phyloP scores from a whole-genome alignment of 306 rosid species.

The Pterocarpus macrocarpus region DNA sequence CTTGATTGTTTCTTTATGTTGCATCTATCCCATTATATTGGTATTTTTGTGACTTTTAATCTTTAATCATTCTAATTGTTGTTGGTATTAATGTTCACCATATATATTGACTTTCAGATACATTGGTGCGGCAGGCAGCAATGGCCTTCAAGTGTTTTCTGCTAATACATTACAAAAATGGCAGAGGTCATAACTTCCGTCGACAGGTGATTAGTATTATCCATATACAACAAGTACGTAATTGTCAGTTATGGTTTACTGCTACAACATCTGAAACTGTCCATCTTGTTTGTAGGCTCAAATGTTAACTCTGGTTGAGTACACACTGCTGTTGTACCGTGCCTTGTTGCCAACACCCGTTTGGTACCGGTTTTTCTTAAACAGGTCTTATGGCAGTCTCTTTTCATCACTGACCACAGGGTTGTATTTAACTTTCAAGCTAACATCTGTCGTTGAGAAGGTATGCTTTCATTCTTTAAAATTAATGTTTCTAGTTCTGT shows the following conservation, averaged over 20 bases:
- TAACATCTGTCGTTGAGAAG: conserved; percentile 89
- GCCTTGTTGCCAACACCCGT: conserved; percentile 88
- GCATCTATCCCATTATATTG: conserved; percentile 8
- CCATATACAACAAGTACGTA: conserved; percentile 24
- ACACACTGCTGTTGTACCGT: conserved; percentile 78
- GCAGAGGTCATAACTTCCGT: conserved; percentile 88
- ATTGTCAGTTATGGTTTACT: conserved; percentile 23
- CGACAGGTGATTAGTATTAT: conserved; percentile 67
- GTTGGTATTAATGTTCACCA: conserved; percentile 22
- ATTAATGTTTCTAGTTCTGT: conserved; percentile 12
- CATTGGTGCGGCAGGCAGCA: conserved; percentile 80
- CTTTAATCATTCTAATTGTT: conserved; percentile 13
- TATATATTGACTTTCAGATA: conserved; percentile 65
- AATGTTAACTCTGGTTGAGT: conserved; percentile 83
- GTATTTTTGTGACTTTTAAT: background rate
- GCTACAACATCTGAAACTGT: conserved; percentile 44
- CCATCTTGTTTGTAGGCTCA: conserved; percentile 68
- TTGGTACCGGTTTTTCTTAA: conserved; percentile 89
- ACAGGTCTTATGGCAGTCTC: conserved; percentile 87
- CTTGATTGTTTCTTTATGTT: conserved; percentile 3
- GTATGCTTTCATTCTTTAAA: conserved; percentile 49
- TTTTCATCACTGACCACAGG: conserved; percentile 93
- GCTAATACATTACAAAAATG: conserved; percentile 81
- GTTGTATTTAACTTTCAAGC: conserved; percentile 89
- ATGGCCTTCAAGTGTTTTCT: conserved; percentile 89